A percentile compares a stretch with the other conserved stretches of the same genome.
Conservation (phyloP, 371 early-diverging fungal genomes). For the Lichtheimia corymbifera region DNA sequence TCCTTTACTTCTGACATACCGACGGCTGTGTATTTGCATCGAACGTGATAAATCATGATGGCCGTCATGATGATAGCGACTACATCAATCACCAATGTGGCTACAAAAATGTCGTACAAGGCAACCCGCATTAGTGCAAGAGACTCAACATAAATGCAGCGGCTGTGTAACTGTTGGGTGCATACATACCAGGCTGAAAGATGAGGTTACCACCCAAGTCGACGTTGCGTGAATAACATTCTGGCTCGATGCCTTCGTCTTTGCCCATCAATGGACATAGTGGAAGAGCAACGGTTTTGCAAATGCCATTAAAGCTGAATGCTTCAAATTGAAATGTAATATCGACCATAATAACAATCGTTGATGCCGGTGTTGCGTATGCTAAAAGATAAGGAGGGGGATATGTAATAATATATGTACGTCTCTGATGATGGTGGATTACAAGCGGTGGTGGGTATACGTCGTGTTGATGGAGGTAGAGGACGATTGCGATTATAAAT, state of each 20-base stretch:
- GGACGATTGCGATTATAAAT: too few species aligned
- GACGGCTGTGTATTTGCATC: constrained; percentile 95
- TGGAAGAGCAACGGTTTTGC: constrained; percentile 78
- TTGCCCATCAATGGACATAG: constrained; percentile 87
- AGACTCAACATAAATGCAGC: too few species aligned
- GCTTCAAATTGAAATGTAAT: constrained; percentile 64
- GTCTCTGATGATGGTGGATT: too few species aligned
- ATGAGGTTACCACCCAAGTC: constrained; percentile 75
- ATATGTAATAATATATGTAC: too few species aligned
- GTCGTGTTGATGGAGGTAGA: too few species aligned
- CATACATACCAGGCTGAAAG: constrained; percentile 84
- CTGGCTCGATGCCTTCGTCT: constrained; percentile 75
- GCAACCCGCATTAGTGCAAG: too few species aligned
- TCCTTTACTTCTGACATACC: constrained; percentile 56
- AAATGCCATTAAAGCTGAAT: constrained; percentile 85
- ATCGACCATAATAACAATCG: constrained; percentile 25
- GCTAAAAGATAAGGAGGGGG: too few species aligned
- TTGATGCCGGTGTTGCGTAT: too few species aligned
- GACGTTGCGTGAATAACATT: constrained; percentile 92
- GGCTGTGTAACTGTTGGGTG: not conserved
- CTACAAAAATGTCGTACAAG: constrained; percentile 25
- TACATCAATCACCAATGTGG: constrained; percentile 84
- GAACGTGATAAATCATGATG: constrained; percentile 96
- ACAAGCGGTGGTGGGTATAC: too few species aligned
- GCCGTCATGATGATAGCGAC: constrained; percentile 94